phyloP scores from a whole-genome alignment of 2,329 filamentous ascomycete species.

The Dactylellina parvicollis region DNA sequence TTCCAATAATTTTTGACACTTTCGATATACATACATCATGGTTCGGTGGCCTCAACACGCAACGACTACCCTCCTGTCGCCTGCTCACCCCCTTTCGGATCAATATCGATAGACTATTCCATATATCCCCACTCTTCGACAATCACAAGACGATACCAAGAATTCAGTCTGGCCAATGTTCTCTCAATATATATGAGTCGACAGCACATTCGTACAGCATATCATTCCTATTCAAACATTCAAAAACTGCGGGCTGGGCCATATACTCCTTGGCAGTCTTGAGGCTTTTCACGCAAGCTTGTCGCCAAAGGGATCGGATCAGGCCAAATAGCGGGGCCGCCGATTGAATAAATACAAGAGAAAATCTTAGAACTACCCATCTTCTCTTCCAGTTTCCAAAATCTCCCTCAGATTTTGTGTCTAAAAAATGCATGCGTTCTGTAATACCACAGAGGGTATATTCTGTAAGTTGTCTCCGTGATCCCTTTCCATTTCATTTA shows the following conservation, averaged over 20 bases:
- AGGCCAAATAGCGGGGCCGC: slow-evolving; percentile 11
- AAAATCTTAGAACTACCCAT: slow-evolving; percentile 15
- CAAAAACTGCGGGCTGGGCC: slow-evolving; percentile 12
- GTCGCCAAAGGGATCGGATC: slow-evolving; percentile 4
- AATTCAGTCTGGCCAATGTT: background rate
- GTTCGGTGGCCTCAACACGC: slow-evolving; percentile 44
- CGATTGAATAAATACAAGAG: slow-evolving; percentile 37
- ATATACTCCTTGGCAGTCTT: background rate
- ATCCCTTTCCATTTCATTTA: slow-evolving; percentile 2
- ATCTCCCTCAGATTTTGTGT: background rate
- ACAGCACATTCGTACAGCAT: slow-evolving; percentile 15
- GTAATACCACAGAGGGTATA: slow-evolving; percentile 41
- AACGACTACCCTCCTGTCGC: slow-evolving; percentile 46
- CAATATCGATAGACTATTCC: slow-evolving; percentile 31
- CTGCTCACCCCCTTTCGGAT: slow-evolving; percentile 29
- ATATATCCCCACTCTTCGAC: slow-evolving; percentile 8
- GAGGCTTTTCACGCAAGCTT: slow-evolving; percentile 11
- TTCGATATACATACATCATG: slow-evolving; percentile 22
- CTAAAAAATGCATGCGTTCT: slow-evolving; percentile 41
- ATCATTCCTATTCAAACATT: slow-evolving; percentile 20
- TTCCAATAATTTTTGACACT: slow-evolving; percentile 10
- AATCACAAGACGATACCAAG: background rate
- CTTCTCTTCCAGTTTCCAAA: slow-evolving; percentile 36
- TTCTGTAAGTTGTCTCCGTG: slow-evolving; percentile 28
- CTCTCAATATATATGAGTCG: slow-evolving; percentile 13